A percentile compares a stretch with the other conserved stretches of the same genome.
phyloP scores from a whole-genome alignment of 2,329 filamentous ascomycete species.

The Pezicula carpinea region DNA sequence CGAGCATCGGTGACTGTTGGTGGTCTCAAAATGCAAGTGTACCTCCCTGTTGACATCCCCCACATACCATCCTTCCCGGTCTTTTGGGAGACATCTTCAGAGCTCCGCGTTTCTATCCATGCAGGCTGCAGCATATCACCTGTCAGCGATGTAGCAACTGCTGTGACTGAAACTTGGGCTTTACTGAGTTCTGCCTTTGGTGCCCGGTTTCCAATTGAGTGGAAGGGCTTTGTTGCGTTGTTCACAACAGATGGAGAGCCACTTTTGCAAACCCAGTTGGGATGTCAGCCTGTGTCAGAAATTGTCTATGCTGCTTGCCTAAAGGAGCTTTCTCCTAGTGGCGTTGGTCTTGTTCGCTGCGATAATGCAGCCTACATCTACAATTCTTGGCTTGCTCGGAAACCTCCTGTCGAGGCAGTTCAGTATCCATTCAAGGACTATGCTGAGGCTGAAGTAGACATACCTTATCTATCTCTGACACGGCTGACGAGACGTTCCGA shows the following conservation, averaged over 20 bases:
- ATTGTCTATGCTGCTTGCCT: neutral
- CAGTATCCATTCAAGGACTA: slow-evolving; percentile 33
- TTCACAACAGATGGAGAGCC: slow-evolving; percentile 11
- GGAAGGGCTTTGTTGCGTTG: slow-evolving; percentile 12
- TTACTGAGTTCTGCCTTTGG: slow-evolving; percentile 20
- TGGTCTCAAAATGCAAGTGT: slow-evolving; percentile 10
- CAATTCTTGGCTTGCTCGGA: slow-evolving; percentile 35
- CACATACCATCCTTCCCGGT: slow-evolving; percentile 16
- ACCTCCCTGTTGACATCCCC: slow-evolving; percentile 17
- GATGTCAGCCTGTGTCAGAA: neutral
- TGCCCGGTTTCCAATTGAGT: slow-evolving; percentile 14
- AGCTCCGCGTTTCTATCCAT: slow-evolving; percentile 9
- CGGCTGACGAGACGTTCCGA: slow-evolving; percentile 53
- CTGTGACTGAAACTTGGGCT: slow-evolving; percentile 14
- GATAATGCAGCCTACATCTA: slow-evolving; percentile 31
- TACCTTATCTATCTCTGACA: slow-evolving; percentile 43
- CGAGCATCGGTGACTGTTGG: slow-evolving; percentile 36
- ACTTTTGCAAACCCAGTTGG: neutral
- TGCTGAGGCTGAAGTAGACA: slow-evolving; percentile 36
- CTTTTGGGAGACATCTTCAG: slow-evolving; percentile 24
- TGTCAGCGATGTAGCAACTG: slow-evolving; percentile 41
- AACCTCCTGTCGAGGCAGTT: slow-evolving; percentile 38
- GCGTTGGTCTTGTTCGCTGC: slow-evolving; percentile 18
- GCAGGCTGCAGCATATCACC: neutral
- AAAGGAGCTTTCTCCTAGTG: neutral